Evolutionary conservation across 1,284 basidiomycete genomes (phyloP), one percentile per base, ranked within the genome.

Genomic region (Leccinum pachyderme): DNA sequence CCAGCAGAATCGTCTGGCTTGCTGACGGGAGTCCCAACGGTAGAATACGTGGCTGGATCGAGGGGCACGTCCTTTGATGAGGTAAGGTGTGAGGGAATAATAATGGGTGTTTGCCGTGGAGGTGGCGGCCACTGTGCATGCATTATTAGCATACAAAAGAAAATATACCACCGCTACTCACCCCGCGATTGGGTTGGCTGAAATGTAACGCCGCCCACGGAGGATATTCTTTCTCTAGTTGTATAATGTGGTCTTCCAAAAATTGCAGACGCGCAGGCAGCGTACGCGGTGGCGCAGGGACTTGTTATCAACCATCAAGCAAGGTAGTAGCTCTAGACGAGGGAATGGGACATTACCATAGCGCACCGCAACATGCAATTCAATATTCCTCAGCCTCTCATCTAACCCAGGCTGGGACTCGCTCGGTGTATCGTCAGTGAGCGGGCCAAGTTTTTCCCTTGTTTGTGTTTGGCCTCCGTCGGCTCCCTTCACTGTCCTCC

Each of bases 151-250:
- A 9, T 52, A 58, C 28, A 12, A 13, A 29, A 12, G 24, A 32
- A 37, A 44, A 18, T n/a, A 49, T 33, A 35, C 12, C 25, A 24
- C 41, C 28, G 39, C 49, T n/a, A 79, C 86, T 50, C 73, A 91
- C 89, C 18, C 84, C 86, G 54, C 89, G 82, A 64, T 82, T 79
- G 3, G 89, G 89, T 64, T 91, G 89, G 58, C 87, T 89, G 66
- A 91, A 91, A 65, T 91, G 89, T 24, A 91, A 72, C 8, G 89
- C 88, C 0, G 89, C 87, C 89, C 89, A 91, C 4, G 89, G 87
- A 2, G 89, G 89, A 62, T 88, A 89, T 52, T 91, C 87, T 62
- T 81, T 86, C 66, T 91, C 89, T 1, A 91, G 73, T 49, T 78
- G 77, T 35, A 87, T 77, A 54, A 91, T 79, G 63, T 91, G 87